Percentiles rank a stretch among this genome's conserved stretches.
Evolutionary conservation across 2,329 filamentous ascomycete genomes (phyloP).

Genomic region (Fusarium piperis): DNA sequence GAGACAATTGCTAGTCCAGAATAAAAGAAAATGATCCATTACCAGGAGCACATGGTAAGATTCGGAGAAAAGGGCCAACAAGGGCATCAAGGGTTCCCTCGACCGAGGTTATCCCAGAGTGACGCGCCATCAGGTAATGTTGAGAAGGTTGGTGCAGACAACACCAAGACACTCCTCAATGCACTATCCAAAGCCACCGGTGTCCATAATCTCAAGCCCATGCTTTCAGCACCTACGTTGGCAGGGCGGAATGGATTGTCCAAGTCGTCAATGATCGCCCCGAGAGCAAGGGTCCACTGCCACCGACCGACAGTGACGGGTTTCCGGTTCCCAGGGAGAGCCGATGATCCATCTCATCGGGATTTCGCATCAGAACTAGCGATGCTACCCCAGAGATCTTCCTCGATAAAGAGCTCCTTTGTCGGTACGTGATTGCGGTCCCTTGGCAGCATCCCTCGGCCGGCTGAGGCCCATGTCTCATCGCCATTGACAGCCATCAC

Average conservation of each 20-base stretch:
- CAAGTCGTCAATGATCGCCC: constrained; percentile 20
- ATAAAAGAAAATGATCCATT: background rate
- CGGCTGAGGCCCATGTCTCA: constrained; percentile 25
- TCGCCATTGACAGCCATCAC: constrained; percentile 25
- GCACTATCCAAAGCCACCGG: constrained; percentile 22
- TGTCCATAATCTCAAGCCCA: constrained; percentile 12
- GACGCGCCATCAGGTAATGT: constrained; percentile 50
- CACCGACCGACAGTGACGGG: constrained; percentile 25
- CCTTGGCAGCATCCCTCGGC: constrained; percentile 4
- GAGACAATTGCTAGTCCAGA: background rate
- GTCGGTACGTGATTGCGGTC: constrained; percentile 16
- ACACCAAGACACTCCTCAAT: constrained; percentile 18
- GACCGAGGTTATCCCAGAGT: background rate
- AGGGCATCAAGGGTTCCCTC: background rate
- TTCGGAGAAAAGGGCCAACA: background rate
- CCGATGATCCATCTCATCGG: constrained; percentile 27
- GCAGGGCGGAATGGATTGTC: constrained; percentile 33
- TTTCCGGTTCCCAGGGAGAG: constrained; percentile 37
- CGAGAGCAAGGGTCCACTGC: constrained; percentile 27
- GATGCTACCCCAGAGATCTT: constrained; percentile 27
- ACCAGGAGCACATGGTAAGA: background rate
- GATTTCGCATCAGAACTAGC: constrained; percentile 17
- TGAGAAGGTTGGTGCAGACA: constrained; percentile 47
- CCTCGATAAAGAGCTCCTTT: constrained; percentile 7
- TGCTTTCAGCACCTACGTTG: constrained; percentile 10